Conservation (phyloP, 2,329 filamentous ascomycete species). For the Aureobasidium mangrovei region DNA sequence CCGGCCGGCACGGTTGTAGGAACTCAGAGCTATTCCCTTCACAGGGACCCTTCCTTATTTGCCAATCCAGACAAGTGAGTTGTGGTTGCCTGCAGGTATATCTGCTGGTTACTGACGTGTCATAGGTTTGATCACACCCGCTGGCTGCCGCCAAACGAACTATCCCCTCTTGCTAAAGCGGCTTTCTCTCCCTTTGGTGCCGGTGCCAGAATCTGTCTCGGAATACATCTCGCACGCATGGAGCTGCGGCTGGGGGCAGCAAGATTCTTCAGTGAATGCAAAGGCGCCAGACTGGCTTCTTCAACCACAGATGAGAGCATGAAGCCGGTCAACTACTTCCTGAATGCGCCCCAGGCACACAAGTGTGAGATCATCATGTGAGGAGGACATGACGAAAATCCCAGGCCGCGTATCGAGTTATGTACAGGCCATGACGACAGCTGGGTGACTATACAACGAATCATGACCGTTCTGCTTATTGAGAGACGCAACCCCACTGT, state of each 20-base stretch:
- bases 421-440: too few relatives aligned
- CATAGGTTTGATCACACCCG: constrained; percentile 22
- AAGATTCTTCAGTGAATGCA: constrained; percentile 23
- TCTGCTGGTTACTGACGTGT: not conserved
- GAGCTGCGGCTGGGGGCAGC: constrained; percentile 23
- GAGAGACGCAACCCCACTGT: too few relatives aligned
- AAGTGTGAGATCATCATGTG: constrained; percentile 22
- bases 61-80: constrained; percentile 20
- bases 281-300: constrained; percentile 18
- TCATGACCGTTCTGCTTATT: too few relatives aligned
- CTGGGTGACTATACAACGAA: too few relatives aligned
- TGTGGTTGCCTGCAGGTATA: not conserved
- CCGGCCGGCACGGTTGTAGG: constrained; percentile 21
- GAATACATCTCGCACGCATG: constrained; percentile 25
- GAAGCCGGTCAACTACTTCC: constrained; percentile 26
- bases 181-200: constrained; percentile 24
- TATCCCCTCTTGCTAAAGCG: constrained; percentile 16
- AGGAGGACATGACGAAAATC: not conserved
- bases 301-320: constrained; percentile 23
- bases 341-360: constrained; percentile 24
- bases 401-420: not conserved
- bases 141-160: constrained; percentile 18
- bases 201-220: constrained; percentile 24
- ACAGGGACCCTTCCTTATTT: constrained; percentile 22
- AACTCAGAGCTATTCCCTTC: constrained; percentile 24